Percentiles rank a stretch among this genome's conserved stretches.
phyloP scores from a whole-genome alignment of 305 asterid genomes.

The Solanum hybrid region DNA sequence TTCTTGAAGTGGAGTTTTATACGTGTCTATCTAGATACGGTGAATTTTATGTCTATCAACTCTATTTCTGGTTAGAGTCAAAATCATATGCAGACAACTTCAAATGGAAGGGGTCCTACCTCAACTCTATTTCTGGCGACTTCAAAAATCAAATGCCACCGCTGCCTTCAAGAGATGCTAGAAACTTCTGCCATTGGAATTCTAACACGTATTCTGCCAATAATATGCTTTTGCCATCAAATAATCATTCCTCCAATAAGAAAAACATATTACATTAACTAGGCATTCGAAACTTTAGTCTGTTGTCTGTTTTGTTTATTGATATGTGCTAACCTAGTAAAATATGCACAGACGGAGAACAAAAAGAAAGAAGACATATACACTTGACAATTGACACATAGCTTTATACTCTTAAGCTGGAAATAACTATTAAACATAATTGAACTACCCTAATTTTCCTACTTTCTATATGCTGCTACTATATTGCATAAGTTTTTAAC shows the following conservation, averaged over 20 bases:
- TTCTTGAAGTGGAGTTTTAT: background rate
- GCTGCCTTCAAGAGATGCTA: background rate
- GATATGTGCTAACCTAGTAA: background rate
- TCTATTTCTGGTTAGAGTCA: background rate
- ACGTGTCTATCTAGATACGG: background rate
- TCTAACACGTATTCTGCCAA: background rate
- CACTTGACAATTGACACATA: background rate
- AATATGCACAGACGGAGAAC: background rate
- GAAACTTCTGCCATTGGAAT: background rate
- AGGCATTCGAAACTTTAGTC: background rate
- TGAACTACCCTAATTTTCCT: background rate
- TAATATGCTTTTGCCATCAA: background rate
- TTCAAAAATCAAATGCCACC: too few relatives aligned
- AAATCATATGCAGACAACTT: background rate
- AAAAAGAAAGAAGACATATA: background rate
- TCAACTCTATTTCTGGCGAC: background rate
- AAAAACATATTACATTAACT: background rate
- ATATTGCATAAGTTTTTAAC: background rate
- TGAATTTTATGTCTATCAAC: background rate
- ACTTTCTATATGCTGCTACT: background rate
- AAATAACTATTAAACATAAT: background rate
- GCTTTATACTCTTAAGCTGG: background rate
- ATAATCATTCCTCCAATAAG: background rate
- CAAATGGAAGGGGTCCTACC: background rate
- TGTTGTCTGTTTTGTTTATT: background rate